Conservation (phyloP, 1,139 yeast species). For the Candida neerlandica region DNA sequence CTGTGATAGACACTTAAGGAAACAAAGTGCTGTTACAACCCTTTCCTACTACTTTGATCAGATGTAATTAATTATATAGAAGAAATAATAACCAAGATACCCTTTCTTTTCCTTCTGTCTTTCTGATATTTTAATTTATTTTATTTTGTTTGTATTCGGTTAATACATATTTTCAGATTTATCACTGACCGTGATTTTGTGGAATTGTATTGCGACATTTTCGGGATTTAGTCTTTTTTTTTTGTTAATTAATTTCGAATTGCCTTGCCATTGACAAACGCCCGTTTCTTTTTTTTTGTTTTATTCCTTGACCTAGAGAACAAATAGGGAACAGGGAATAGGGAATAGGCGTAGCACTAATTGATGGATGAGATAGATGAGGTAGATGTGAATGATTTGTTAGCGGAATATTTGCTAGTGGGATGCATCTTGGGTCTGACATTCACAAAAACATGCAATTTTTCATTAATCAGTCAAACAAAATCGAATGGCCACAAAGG, state of each 20-base stretch:
- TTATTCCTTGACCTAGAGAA: background rate
- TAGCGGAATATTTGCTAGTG: too few relatives aligned
- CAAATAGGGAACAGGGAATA: background rate
- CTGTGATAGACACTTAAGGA: too few relatives aligned
- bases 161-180: background rate
- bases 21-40: too few relatives aligned
- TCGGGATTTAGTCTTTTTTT: background rate
- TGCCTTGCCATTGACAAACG: background rate
- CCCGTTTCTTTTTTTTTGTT: background rate
- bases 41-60: too few relatives aligned
- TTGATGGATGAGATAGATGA: background rate
- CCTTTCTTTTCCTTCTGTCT: too few relatives aligned
- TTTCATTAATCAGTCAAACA: background rate
- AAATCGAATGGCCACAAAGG: background rate
- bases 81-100: too few relatives aligned
- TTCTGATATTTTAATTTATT: too few relatives aligned
- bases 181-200: background rate
- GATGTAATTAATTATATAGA: too few relatives aligned
- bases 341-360: background rate
- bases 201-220: background rate
- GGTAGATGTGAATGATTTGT: too few relatives aligned
- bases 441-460: background rate
- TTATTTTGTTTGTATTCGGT: background rate
- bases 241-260: background rate
- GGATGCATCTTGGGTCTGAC: too few relatives aligned